Evolutionary conservation across 2,329 filamentous ascomycete species (phyloP).

Genomic region (Anthostomella pinea): DNA sequence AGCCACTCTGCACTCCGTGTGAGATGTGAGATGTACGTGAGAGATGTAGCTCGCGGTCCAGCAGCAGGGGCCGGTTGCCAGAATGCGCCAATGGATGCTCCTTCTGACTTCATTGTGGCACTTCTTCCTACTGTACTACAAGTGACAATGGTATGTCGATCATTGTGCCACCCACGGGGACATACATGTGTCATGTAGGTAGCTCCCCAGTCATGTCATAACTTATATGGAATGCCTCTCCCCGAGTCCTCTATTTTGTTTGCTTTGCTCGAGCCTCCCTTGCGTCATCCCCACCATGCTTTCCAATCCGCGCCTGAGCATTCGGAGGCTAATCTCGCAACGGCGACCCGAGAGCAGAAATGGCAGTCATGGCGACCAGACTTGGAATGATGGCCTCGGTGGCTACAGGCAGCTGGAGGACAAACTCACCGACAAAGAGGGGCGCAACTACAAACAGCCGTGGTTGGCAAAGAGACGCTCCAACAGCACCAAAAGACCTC

Average conservation of each 20-base stretch:
- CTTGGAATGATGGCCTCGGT: slow-evolving; percentile 9
- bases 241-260: slow-evolving; percentile 23
- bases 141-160: too few species aligned
- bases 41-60: too few species aligned
- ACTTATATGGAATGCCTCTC: slow-evolving; percentile 28
- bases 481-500: slow-evolving; percentile 31
- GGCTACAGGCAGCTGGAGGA: slow-evolving; percentile 4
- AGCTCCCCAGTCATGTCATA: too few species aligned
- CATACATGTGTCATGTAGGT: too few species aligned
- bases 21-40: too few species aligned
- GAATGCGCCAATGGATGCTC: too few species aligned
- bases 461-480: slow-evolving; percentile 26
- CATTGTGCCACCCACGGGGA: slow-evolving; percentile 28
- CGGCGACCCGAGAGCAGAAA: slow-evolving; percentile 26
- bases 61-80: too few species aligned
- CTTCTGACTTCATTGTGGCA: too few species aligned
- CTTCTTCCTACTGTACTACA: too few species aligned
- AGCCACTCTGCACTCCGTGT: too few species aligned
- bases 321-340: slow-evolving; percentile 42
- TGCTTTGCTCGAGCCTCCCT: slow-evolving; percentile 27
- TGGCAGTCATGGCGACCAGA: slow-evolving; percentile 23
- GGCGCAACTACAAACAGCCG: slow-evolving; percentile 19
- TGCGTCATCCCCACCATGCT: slow-evolving; percentile 34
- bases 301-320: slow-evolving; percentile 41
- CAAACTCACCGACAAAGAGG: slow-evolving; percentile 15